Evolutionary conservation across 2,329 filamentous ascomycete species (phyloP).

Genomic region (Phaeomoniella chlamydospora): DNA sequence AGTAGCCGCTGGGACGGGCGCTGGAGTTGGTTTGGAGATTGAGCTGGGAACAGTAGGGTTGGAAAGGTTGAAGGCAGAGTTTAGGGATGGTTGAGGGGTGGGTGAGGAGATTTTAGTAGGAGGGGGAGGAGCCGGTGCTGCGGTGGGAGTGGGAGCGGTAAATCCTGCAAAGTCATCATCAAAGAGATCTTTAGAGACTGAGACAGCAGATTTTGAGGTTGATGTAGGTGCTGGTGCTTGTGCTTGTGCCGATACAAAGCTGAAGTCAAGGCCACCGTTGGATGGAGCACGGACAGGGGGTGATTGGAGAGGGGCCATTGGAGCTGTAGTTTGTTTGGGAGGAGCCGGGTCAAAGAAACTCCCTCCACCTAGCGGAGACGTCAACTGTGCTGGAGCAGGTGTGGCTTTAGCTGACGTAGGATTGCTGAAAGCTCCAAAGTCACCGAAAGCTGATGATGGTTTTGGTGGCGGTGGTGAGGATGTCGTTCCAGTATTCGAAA

Average conservation of each 20-base stretch:
- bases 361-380: conserved; percentile 50
- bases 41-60: conserved; percentile 23
- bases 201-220: conserved; percentile 32
- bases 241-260: conserved; percentile 42
- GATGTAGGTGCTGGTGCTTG: conserved; percentile 21
- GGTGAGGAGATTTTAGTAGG: conserved; percentile 21
- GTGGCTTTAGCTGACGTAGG: conserved; percentile 21
- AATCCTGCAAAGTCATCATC: conserved; percentile 13
- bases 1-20: conserved; percentile 18
- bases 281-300: conserved; percentile 27
- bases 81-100: conserved; percentile 22
- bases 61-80: conserved; percentile 72
- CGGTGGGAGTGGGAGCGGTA: conserved; percentile 16
- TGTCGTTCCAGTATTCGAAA: conserved; percentile 34
- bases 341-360: conserved; percentile 70
- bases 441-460: conserved; percentile 47
- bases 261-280: conserved; percentile 48
- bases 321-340: conserved; percentile 37
- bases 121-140: conserved; percentile 27
- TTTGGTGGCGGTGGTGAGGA: conserved; percentile 22
- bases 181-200: conserved; percentile 11
- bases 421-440: conserved; percentile 39
- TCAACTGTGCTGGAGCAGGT: conserved; percentile 30
- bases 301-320: conserved; percentile 10
- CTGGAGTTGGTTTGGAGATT: background rate